Evolutionary conservation across 768 basidiomycete genomes (phyloP).

Genomic region (Serendipita sp.): DNA sequence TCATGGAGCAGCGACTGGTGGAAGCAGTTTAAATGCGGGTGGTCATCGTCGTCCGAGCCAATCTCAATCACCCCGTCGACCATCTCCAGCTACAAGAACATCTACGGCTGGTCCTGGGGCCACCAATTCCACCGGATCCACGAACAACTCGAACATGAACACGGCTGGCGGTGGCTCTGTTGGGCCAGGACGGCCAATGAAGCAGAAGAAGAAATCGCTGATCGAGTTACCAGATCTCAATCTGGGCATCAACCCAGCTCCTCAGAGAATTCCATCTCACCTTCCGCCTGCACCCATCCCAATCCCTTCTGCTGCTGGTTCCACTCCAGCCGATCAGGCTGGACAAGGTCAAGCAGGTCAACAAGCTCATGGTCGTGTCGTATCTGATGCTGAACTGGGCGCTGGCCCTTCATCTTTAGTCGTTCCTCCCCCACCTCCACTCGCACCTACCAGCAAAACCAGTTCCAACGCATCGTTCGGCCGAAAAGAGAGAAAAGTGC

Average conservation of each 20-base stretch:
- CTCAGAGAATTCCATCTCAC: neutral
- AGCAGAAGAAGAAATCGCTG: neutral
- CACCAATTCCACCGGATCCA: neutral
- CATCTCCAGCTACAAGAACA: neutral
- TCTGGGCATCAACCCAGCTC: neutral
- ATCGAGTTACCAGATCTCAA: slow-evolving; percentile 7
- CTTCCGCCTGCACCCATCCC: neutral
- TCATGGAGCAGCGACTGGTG: neutral
- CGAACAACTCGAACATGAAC: neutral
- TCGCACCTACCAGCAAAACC: neutral
- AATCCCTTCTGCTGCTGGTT: neutral
- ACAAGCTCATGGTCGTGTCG: neutral
- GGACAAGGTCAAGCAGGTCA: neutral
- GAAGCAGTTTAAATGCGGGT: neutral
- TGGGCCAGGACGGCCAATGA: neutral
- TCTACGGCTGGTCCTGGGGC: neutral
- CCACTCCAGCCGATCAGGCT: neutral
- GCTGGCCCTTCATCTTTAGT: neutral
- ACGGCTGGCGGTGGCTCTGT: neutral
- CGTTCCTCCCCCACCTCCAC: neutral
- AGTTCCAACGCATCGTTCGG: neutral
- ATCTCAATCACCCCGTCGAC: neutral
- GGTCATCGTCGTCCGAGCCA: neutral
- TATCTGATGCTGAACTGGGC: neutral
- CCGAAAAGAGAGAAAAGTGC: neutral